A percentile compares a stretch with the other conserved stretches of the same genome.
Evolutionary conservation across 345 rosid genomes (phyloP).

Genomic region (Ceriops zippeliana): DNA sequence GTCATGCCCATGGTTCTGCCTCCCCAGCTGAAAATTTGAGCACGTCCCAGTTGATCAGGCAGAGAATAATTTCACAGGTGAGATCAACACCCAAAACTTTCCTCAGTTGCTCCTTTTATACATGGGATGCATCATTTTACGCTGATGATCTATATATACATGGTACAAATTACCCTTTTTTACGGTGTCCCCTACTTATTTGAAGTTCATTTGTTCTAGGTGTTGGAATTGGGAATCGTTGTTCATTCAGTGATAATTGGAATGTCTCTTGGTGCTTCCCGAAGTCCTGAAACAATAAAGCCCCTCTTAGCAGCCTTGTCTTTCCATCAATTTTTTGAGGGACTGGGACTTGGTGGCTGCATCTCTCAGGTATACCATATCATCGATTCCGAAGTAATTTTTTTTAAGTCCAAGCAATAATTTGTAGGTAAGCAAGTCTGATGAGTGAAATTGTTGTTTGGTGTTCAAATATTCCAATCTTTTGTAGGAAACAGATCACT

Average conservation of each 20-base stretch:
- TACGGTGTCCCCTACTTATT: too few relatives aligned
- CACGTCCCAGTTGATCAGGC: constrained; percentile 37
- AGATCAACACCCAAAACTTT: background rate
- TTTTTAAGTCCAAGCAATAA: background rate
- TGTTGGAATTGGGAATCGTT: constrained; percentile 67
- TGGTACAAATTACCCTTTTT: background rate
- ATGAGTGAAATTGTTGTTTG: too few relatives aligned
- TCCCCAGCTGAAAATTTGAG: constrained; percentile 13
- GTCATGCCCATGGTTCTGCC: constrained; percentile 60
- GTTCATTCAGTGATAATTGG: constrained; percentile 75
- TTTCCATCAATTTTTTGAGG: constrained; percentile 80
- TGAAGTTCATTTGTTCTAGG: constrained; percentile 21
- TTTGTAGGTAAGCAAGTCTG: too few relatives aligned
- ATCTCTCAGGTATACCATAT: constrained; percentile 41
- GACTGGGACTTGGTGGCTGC: constrained; percentile 83
- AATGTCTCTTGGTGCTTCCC: constrained; percentile 59
- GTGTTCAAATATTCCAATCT: too few relatives aligned
- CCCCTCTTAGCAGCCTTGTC: constrained; percentile 64
- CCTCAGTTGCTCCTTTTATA: too few relatives aligned
- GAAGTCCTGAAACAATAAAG: constrained; percentile 45
- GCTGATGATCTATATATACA: background rate
- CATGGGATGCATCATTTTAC: too few relatives aligned
- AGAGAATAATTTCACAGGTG: constrained; percentile 51
- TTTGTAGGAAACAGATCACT: too few relatives aligned
- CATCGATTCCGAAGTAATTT: background rate